Evolutionary conservation across 129 eudicot species (phyloP).

Genomic region (Chrysanthemum makinoi): DNA sequence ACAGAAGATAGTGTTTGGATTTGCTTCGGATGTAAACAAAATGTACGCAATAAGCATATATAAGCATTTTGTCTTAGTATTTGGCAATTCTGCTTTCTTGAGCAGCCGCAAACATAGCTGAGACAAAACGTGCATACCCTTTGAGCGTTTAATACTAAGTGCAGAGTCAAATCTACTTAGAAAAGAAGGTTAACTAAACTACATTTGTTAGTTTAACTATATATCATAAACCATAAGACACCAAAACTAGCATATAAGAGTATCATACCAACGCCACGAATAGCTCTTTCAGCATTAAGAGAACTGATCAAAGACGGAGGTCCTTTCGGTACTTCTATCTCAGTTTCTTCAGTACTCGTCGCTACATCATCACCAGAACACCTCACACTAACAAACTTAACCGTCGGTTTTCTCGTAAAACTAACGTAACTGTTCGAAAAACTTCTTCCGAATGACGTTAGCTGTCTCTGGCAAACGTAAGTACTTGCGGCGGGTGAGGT

Average conservation of each 20-base stretch:
- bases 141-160: too few relatives aligned
- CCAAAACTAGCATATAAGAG: neutral
- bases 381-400: conserved; percentile 16
- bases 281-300: conserved; percentile 77
- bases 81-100: too few relatives aligned
- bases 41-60: too few relatives aligned
- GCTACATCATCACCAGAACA: conserved; percentile 31
- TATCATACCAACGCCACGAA: conserved; percentile 85
- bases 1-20: too few relatives aligned
- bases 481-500: conserved; percentile 28
- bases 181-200: neutral
- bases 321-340: conserved; percentile 52
- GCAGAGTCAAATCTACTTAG: neutral
- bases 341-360: conserved; percentile 26
- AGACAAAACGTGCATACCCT: too few relatives aligned
- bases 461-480: conserved; percentile 17
- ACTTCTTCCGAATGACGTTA: neutral
- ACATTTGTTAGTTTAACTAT: neutral
- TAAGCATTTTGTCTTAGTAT: too few relatives aligned
- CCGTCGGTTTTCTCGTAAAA: conserved; percentile 4
- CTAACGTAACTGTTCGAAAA: conserved; percentile 9
- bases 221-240: neutral
- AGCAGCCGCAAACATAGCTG: too few relatives aligned
- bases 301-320: conserved; percentile 66
- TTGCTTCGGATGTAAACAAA: too few relatives aligned